Percentiles rank a stretch among this genome's conserved stretches.
Evolutionary conservation across 768 basidiomycete species (phyloP).

Genomic region (Tulasnella sp.): DNA sequence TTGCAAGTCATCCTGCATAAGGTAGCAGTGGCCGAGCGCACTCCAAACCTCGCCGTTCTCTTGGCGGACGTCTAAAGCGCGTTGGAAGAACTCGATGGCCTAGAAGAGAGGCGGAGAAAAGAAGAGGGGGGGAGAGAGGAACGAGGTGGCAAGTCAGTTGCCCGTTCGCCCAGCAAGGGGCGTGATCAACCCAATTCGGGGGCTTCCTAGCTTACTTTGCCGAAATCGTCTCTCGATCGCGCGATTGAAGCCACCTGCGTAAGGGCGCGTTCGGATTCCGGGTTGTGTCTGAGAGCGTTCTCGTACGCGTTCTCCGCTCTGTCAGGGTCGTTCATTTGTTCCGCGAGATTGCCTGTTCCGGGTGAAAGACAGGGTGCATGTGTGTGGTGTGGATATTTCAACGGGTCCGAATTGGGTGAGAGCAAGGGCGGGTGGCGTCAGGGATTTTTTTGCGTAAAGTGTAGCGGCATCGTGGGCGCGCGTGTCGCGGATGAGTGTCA

Average conservation of each 20-base stretch:
- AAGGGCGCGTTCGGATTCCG: conserved; percentile 81
- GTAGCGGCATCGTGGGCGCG: neutral
- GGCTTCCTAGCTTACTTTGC: conserved; percentile 61
- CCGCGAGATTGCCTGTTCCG: conserved; percentile 81
- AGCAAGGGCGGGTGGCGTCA: neutral
- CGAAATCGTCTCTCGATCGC: conserved; percentile 95
- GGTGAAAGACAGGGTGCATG: conserved; percentile 30
- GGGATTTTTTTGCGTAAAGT: neutral
- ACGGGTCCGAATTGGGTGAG: neutral
- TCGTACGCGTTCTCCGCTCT: conserved; percentile 92
- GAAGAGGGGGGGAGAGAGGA: neutral
- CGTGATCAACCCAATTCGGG: conserved; percentile 26
- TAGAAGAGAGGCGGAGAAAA: conserved; percentile 40
- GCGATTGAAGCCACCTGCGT: conserved; percentile 94
- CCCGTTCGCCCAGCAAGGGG: neutral
- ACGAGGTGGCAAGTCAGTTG: conserved; percentile 23
- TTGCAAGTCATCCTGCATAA: conserved; percentile 99
- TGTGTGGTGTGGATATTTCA: neutral
- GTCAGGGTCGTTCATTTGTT: conserved; percentile 92
- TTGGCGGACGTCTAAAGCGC: conserved; percentile 82
- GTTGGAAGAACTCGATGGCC: conserved; percentile 96
- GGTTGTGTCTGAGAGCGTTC: conserved; percentile 91
- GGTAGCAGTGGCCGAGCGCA: conserved; percentile 92
- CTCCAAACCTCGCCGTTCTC: conserved; percentile 99
- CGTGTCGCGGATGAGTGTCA: no score